Evolutionary conservation across 306 rosid genomes (phyloP).

Genomic region (Cicer arietinum): DNA sequence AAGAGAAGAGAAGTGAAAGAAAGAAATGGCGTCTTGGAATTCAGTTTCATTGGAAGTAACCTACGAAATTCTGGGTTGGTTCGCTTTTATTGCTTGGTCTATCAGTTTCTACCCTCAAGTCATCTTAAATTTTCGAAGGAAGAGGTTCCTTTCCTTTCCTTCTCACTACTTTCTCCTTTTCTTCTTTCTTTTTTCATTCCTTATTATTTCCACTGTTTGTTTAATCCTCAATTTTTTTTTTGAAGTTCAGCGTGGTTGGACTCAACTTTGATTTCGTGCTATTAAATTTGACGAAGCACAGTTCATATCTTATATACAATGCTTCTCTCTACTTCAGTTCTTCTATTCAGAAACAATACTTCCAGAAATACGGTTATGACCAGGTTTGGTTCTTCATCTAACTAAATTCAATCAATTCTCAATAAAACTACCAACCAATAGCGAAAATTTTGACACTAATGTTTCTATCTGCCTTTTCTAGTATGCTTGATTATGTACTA

Average conservation of each 20-base stretch:
- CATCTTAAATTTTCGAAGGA: conserved; percentile 83
- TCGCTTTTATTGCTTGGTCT: conserved; percentile 77
- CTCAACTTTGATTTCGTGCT: conserved; percentile 87
- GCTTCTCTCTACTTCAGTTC: conserved; percentile 87
- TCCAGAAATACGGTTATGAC: conserved; percentile 63
- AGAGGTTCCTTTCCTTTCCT: conserved; percentile 54
- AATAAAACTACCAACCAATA: too few relatives aligned
- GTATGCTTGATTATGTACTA: too few relatives aligned
- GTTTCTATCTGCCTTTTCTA: too few relatives aligned
- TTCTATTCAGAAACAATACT: conserved; percentile 76
- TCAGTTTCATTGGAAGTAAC: conserved; percentile 65
- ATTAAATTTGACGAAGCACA: conserved; percentile 85
- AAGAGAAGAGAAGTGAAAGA: neutral
- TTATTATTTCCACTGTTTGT: neutral
- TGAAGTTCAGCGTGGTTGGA: conserved; percentile 74
- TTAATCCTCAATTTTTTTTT: neutral
- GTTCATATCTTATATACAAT: conserved; percentile 85
- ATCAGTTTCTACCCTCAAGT: conserved; percentile 88
- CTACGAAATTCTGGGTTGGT: conserved; percentile 80
- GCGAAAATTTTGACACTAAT: too few relatives aligned
- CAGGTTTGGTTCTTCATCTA: conserved; percentile 68
- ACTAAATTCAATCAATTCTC: neutral
- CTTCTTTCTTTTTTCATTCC: neutral
- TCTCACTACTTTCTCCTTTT: neutral
- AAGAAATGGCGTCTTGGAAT: conserved; percentile 80